These are phyloP conservation scores for Echium plantagineum DNA, from an alignment of 257 asterid species.

Conservation along the genomic window DNA sequence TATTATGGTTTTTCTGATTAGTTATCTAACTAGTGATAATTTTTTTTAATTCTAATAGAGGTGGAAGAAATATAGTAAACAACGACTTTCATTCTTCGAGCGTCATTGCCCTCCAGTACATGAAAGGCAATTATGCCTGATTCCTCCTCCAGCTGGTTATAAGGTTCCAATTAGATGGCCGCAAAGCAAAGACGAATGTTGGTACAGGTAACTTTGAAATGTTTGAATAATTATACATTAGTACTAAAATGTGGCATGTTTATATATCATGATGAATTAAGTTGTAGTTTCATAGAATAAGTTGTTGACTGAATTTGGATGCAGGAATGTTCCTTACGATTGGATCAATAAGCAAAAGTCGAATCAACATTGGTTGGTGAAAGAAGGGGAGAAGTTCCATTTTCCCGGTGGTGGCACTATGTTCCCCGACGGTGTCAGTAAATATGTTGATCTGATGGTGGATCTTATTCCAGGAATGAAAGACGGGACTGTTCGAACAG, in stretches of 20 bases:
- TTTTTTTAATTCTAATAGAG: constrained; percentile 32
- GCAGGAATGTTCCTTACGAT: constrained; percentile 86
- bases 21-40: constrained; percentile 1
- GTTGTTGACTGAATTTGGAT: constrained; percentile 1
- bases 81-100: constrained; percentile 57
- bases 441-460: constrained; percentile 71
- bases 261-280: constrained; percentile 3
- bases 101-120: constrained; percentile 80
- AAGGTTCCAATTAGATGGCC: constrained; percentile 81
- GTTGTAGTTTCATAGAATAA: background rate
- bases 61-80: constrained; percentile 57
- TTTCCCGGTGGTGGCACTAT: constrained; percentile 99
- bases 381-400: constrained; percentile 83
- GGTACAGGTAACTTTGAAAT: constrained; percentile 52
- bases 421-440: constrained; percentile 87
- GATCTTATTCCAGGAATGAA: constrained; percentile 80
- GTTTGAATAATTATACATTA: background rate
- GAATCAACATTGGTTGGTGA: constrained; percentile 86
- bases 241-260: background rate
- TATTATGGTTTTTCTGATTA: no score
- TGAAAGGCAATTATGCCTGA: constrained; percentile 63
- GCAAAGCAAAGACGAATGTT: constrained; percentile 66
- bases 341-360: constrained; percentile 95
- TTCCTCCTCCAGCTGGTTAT: constrained; percentile 87
- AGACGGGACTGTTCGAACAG: constrained; percentile 80